phyloP scores from a whole-genome alignment of 139 green algal genomes.

The Deuterostichococcus epilithicus region DNA sequence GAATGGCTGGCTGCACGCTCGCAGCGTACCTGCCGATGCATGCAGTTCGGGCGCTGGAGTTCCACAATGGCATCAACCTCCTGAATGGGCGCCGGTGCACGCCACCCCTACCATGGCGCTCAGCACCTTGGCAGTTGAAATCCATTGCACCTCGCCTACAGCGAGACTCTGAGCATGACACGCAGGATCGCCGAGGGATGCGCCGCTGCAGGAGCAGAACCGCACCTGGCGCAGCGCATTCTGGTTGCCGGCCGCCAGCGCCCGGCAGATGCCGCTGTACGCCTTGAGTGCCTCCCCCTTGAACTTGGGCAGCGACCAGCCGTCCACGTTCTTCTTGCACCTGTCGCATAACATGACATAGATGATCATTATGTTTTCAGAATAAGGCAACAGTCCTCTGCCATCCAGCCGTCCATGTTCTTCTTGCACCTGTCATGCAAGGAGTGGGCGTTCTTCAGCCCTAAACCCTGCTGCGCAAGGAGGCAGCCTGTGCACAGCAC shows the following conservation, averaged over 20 bases:
- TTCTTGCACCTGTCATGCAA: constrained; percentile 22
- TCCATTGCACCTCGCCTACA: background rate
- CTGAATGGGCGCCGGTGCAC: background rate
- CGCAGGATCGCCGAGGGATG: too few relatives aligned
- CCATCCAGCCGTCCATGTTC: constrained; percentile 18
- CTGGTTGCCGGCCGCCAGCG: constrained; percentile 32
- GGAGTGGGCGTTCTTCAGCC: too few relatives aligned
- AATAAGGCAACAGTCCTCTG: too few relatives aligned
- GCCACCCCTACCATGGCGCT: too few relatives aligned
- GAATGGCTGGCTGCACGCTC: background rate
- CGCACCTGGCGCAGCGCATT: constrained; percentile 31
- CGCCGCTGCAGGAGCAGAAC: background rate
- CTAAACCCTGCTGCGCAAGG: too few relatives aligned
- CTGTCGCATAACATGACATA: constrained; percentile 5
- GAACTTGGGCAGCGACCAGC: constrained; percentile 24
- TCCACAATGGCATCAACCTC: background rate
- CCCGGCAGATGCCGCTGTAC: constrained; percentile 26
- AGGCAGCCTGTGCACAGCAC: too few relatives aligned
- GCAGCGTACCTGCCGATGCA: background rate
- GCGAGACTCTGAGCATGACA: background rate
- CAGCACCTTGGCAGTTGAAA: background rate
- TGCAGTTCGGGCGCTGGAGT: background rate
- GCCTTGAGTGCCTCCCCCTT: constrained; percentile 27
- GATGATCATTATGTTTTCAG: background rate
- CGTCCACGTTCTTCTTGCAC: constrained; percentile 14